Evolutionary conservation across 331 rosid species (phyloP).

Genomic region (Malus hybrid): DNA sequence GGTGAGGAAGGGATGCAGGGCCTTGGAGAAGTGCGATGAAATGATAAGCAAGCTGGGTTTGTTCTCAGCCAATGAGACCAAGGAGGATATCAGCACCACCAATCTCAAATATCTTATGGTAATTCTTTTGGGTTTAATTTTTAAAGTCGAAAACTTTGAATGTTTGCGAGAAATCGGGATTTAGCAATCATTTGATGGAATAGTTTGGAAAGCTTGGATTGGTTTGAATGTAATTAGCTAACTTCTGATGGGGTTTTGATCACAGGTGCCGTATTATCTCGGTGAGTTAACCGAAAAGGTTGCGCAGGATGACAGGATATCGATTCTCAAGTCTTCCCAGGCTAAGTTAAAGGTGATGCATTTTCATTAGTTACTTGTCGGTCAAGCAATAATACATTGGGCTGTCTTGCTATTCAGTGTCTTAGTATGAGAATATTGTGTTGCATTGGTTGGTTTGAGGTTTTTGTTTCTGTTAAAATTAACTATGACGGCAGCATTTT

Average conservation of each 20-base stretch:
- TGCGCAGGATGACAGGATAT: conserved; percentile 67
- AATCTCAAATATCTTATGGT: conserved; percentile 86
- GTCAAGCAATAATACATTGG: background rate
- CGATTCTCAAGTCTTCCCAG: conserved; percentile 62
- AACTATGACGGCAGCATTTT: background rate
- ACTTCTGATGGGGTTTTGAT: background rate
- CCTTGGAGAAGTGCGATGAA: conserved; percentile 59
- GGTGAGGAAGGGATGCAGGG: conserved; percentile 60
- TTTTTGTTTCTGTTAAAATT: conserved; percentile 6
- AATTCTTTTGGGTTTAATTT: conserved; percentile 1
- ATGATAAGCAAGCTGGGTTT: conserved; percentile 74
- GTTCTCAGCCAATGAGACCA: conserved; percentile 83
- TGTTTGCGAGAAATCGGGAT: background rate
- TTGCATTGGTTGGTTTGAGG: background rate
- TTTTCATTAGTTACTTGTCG: background rate
- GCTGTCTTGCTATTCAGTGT: background rate
- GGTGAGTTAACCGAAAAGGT: conserved; percentile 84
- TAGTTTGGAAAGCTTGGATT: background rate
- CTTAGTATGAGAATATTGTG: background rate
- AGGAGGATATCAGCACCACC: conserved; percentile 78
- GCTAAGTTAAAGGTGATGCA: conserved; percentile 64
- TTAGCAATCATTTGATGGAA: background rate
- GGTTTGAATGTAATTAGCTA: background rate
- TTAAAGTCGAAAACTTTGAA: background rate
- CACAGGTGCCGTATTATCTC: conserved; percentile 82